Conservation (phyloP, 176 grass and related monocot species). For the Musa troglodytarum region DNA sequence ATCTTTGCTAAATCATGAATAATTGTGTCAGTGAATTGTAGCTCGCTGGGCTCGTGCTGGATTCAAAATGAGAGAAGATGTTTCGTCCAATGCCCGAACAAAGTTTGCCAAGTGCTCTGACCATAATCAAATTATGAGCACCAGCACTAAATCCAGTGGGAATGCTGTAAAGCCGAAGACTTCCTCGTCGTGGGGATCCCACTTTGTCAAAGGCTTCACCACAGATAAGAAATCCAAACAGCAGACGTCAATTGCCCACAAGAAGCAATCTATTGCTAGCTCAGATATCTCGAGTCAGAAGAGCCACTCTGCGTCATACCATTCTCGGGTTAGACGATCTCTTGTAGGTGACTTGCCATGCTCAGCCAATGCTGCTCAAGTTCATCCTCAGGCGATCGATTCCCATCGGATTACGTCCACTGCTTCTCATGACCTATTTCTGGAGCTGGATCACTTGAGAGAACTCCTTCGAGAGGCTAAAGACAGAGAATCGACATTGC, state of each 20-base stretch:
- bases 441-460: constrained; percentile 84
- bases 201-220: constrained; percentile 87
- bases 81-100: constrained; percentile 81
- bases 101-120: constrained; percentile 65
- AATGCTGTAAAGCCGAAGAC: constrained; percentile 68
- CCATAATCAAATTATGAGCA: constrained; percentile 18
- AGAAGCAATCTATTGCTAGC: constrained; percentile 56
- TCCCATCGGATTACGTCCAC: constrained; percentile 55
- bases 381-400: constrained; percentile 81
- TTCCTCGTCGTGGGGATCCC: constrained; percentile 93
- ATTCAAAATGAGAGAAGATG: constrained; percentile 77
- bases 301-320: constrained; percentile 46
- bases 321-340: constrained; percentile 84
- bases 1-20: constrained; percentile 1
- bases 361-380: constrained; percentile 68
- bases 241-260: constrained; percentile 39
- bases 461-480: constrained; percentile 78
- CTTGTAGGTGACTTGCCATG: constrained; percentile 86
- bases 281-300: constrained; percentile 40
- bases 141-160: constrained; percentile 44
- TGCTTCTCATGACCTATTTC: constrained; percentile 86
- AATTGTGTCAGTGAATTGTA: constrained; percentile 22
- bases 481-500: constrained; percentile 69
- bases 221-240: constrained; percentile 86
- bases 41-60: background rate